A percentile compares a stretch with the other conserved stretches of the same genome.
Evolutionary conservation across 208 protist genomes (phyloP).

Genomic region (Borovskyia barvae): DNA sequence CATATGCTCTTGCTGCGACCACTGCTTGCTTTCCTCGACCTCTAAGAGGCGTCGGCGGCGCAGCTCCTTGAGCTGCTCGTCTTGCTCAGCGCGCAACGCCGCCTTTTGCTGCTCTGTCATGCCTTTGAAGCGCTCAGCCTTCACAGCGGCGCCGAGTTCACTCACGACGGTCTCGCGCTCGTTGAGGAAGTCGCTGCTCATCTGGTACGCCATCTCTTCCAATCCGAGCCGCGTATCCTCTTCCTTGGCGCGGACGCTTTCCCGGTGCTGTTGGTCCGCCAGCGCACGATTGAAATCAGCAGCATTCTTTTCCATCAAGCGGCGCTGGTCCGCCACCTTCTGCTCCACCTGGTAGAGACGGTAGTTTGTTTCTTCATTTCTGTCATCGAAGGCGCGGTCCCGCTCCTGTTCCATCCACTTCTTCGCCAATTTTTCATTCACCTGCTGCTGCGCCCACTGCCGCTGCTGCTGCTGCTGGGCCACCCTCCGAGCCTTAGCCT

Average conservation of each 20-base stretch:
- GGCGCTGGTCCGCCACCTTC: conserved; percentile 69
- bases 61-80: conserved; percentile 75
- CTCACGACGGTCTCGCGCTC: conserved; percentile 80
- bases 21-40: conserved; percentile 87
- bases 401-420: conserved; percentile 92
- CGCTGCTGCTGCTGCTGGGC: conserved; percentile 87
- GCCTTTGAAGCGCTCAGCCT: conserved; percentile 82
- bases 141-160: conserved; percentile 69
- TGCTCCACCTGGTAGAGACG: conserved; percentile 80
- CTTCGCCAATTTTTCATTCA: conserved; percentile 89
- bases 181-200: conserved; percentile 89
- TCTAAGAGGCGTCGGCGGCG: conserved; percentile 79
- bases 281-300: conserved; percentile 89
- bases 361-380: conserved; percentile 84
- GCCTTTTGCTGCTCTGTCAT: conserved; percentile 54
- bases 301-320: conserved; percentile 58
- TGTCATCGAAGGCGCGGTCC: conserved; percentile 78
- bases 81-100: conserved; percentile 63
- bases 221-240: conserved; percentile 79
- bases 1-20: conserved; percentile 86
- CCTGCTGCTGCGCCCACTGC: conserved; percentile 81
- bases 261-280: conserved; percentile 81
- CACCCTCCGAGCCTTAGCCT: conserved; percentile 53
- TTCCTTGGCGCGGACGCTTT: conserved; percentile 69
- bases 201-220: conserved; percentile 89